These are phyloP conservation scores for Cucurbita maxima DNA, from an alignment of 306 rosid species.

Conservation along the genomic window DNA sequence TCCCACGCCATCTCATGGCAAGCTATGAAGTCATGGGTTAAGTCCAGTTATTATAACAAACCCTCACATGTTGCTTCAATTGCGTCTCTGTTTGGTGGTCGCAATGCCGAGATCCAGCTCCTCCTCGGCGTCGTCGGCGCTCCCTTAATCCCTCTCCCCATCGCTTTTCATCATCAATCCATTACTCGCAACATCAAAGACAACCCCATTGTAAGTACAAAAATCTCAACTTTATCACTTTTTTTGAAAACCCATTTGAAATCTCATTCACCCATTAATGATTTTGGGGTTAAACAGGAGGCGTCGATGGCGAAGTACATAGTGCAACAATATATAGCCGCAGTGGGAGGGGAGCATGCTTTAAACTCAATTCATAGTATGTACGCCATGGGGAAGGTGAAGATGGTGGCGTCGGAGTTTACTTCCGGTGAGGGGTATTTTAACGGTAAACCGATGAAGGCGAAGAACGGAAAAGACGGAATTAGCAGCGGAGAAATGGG, in stretches of 20 bases:
- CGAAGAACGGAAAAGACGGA: slow-evolving; percentile 21
- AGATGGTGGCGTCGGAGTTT: slow-evolving; percentile 62
- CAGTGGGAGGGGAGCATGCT: slow-evolving; percentile 74
- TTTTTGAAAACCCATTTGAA: too few relatives aligned
- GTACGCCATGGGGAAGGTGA: slow-evolving; percentile 97
- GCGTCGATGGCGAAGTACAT: slow-evolving; percentile 75
- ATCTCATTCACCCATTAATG: too few relatives aligned
- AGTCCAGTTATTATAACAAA: slow-evolving; percentile 26
- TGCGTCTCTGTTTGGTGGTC: slow-evolving; percentile 38
- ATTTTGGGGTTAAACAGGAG: slow-evolving; percentile 13
- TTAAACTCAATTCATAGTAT: slow-evolving; percentile 56
- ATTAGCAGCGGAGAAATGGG: slow-evolving; percentile 55
- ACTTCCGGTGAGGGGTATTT: slow-evolving; percentile 34
- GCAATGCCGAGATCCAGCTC: slow-evolving; percentile 63
- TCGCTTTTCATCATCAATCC: slow-evolving; percentile 28
- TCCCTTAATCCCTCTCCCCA: slow-evolving; percentile 66
- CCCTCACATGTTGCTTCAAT: slow-evolving; percentile 11
- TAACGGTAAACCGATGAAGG: slow-evolving; percentile 30
- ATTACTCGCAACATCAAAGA: slow-evolving; percentile 54
- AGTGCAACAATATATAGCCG: slow-evolving; percentile 78
- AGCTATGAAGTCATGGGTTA: slow-evolving; percentile 69
- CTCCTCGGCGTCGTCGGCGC: slow-evolving; percentile 84
- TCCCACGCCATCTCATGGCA: slow-evolving; percentile 46
- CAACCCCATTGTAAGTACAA: slow-evolving; percentile 52
- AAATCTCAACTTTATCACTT: neutral